Evolutionary conservation across 208 protist genomes (phyloP).

Genomic region (Trichomonas gallinae): DNA sequence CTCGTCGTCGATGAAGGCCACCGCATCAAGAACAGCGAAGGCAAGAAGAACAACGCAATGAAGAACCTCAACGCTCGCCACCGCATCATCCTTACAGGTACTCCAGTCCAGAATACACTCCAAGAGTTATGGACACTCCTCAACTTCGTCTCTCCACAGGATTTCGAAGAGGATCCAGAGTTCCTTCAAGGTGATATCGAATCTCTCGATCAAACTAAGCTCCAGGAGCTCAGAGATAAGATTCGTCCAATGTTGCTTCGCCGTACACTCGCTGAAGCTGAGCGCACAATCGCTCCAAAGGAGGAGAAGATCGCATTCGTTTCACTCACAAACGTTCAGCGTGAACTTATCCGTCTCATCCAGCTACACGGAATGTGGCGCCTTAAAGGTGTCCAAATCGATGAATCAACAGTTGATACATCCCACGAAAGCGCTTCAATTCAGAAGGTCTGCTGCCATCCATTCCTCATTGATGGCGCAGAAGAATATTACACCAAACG

Average conservation of each 20-base stretch:
- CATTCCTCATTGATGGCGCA: slow-evolving; percentile 76
- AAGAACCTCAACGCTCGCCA: slow-evolving; percentile 70
- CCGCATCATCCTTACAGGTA: slow-evolving; percentile 60
- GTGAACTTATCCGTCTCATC: background rate
- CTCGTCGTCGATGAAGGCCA: slow-evolving; percentile 61
- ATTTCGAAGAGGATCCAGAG: slow-evolving; percentile 46
- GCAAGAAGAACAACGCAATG: slow-evolving; percentile 63
- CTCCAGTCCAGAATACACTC: slow-evolving; percentile 48
- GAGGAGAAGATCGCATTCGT: background rate
- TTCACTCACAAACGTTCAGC: background rate
- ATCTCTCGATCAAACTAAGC: background rate
- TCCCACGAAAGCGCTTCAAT: slow-evolving; percentile 39
- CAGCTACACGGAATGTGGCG: background rate
- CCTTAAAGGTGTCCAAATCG: background rate
- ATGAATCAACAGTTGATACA: background rate
- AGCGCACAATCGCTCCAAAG: background rate
- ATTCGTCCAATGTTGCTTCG: background rate
- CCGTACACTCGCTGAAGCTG: background rate
- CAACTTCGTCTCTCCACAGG: slow-evolving; percentile 59
- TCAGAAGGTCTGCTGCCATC: slow-evolving; percentile 69
- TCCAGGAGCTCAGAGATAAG: background rate
- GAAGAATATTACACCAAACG: slow-evolving; percentile 46
- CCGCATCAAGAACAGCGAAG: slow-evolving; percentile 39
- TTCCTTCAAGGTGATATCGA: slow-evolving; percentile 62
- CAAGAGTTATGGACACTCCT: slow-evolving; percentile 60